Conservation (phyloP, 106 monocot genomes). For the Alisma plantagoaquatica region DNA sequence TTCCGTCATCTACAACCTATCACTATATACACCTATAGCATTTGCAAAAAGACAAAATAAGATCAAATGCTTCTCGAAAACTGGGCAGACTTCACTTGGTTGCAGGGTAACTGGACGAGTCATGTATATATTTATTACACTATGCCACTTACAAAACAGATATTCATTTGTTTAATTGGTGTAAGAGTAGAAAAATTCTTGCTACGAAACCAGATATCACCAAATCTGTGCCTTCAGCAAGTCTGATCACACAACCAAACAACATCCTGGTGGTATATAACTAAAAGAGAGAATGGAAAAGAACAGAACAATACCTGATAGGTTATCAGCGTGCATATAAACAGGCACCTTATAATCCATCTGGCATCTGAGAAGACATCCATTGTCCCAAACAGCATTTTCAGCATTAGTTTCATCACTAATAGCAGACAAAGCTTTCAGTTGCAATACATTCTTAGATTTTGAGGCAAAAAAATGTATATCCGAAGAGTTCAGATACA, state of each 20-base stretch:
- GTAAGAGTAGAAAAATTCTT: conserved; percentile 1
- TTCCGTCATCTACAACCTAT: background rate
- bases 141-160: no score
- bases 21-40: background rate
- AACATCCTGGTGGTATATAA: no score
- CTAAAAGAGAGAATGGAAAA: no score
- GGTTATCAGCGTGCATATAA: conserved; percentile 42
- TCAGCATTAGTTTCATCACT: conserved; percentile 51
- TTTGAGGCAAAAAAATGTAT: conserved; percentile 46
- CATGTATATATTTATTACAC: no score
- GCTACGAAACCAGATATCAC: no score
- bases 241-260: no score
- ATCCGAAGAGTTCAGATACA: conserved; percentile 23
- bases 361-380: conserved; percentile 72
- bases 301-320: no score
- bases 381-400: conserved; percentile 63
- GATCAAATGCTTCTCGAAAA: background rate
- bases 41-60: background rate
- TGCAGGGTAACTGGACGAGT: no score
- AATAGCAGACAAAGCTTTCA: conserved; percentile 31
- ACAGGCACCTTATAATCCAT: conserved; percentile 59
- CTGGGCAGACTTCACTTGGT: background rate
- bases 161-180: no score
- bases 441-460: conserved; percentile 15
- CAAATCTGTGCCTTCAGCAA: no score